phyloP scores from a whole-genome alignment of 2,329 filamentous ascomycete genomes.

The Fusarium metavorans region DNA sequence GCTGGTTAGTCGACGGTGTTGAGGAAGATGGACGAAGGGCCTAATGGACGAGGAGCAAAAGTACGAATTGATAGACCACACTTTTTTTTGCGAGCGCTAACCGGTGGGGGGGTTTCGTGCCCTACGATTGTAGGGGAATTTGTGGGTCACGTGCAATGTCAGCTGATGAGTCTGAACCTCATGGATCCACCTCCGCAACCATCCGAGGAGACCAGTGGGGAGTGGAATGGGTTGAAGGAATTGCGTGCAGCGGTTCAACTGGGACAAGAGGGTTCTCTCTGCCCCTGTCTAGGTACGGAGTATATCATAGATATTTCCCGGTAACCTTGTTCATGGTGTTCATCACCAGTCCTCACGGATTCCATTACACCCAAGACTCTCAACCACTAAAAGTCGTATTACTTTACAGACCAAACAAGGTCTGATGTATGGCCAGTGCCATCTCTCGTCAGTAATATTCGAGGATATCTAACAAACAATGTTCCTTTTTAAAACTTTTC shows the following conservation, averaged over 20 bases:
- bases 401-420: neutral
- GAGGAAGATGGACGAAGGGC: slow-evolving; percentile 48
- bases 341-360: neutral
- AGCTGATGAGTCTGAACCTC: neutral
- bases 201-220: neutral
- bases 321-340: neutral
- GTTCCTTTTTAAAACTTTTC: slow-evolving; percentile 18
- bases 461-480: slow-evolving; percentile 26
- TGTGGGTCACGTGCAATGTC: slow-evolving; percentile 23
- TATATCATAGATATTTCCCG: no score
- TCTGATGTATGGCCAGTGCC: slow-evolving; percentile 4
- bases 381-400: neutral
- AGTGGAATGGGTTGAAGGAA: neutral
- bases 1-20: slow-evolving; percentile 54
- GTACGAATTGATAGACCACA: slow-evolving; percentile 47
- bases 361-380: neutral
- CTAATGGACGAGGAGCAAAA: slow-evolving; percentile 39
- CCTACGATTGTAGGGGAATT: slow-evolving; percentile 43
- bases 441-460: slow-evolving; percentile 14
- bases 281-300: neutral
- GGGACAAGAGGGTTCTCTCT: no score
- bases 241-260: neutral
- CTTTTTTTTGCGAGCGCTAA: slow-evolving; percentile 45
- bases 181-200: neutral
- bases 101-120: slow-evolving; percentile 48